Evolutionary conservation across 192 early-diverging fungal genomes (phyloP), one percentile per base, ranked within the genome.

Genomic region (Coemansia sp.): DNA sequence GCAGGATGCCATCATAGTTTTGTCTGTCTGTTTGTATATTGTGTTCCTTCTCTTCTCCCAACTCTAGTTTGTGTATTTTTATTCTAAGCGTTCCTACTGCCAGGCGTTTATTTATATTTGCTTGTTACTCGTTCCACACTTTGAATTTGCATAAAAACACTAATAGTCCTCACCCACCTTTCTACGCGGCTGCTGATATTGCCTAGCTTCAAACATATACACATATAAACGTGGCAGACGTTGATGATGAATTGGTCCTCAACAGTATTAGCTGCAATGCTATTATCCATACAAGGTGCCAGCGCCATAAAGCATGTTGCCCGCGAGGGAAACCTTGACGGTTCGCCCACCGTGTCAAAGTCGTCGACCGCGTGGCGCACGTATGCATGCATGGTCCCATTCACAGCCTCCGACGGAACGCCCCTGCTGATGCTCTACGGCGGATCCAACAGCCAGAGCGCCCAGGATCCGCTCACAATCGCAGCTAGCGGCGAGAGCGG

Each of bases 351-450:
- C 9, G 67, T 81, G 7, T 73, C 79, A 7, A 62, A 56, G 45
- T 46, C 73, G 12, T 56, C 66, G 10, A 63, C 70, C 25, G 70
- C 69, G 37, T 81, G 79, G 79, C 79, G 79, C 21, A 48, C 79
- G 30, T 81, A 64, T 21, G 70, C 74, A 1, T 81, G 79, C 61
- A 69, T 81, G 73, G 67, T 72, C n/a, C 74, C 71, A 7, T 73
- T 81, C 39, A 76, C 79, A 20, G 64, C 73, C 15, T 70, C 70
- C 2, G 70, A 76, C 52, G 59, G 59, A 34, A 76, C 70, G 10
- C 60, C 73, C 13, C 57, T 81, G 30, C 57, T 81, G 35, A 76
- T 84, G 74, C 58, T 80, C 15, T 79, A 84, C 43, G 82, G 82
- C 59, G 82, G 82, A 13, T 76, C 78, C 57, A 70, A 43, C 67